Evolutionary conservation across 768 basidiomycete genomes (phyloP), one percentile per base, ranked within the genome.

Genomic region (Thelephora ganbajun): DNA sequence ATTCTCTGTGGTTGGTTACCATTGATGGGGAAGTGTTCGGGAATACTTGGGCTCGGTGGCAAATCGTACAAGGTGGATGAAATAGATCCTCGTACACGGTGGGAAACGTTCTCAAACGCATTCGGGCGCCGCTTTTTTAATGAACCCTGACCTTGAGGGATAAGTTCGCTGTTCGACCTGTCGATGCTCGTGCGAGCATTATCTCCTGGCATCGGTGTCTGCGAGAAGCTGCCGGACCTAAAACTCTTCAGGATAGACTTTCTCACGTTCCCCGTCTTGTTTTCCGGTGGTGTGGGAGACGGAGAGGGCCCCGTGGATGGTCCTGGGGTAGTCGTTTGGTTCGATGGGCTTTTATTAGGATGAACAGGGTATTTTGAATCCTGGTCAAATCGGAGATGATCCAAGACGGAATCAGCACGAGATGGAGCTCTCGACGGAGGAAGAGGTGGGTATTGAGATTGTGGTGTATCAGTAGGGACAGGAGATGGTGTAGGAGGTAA

Each of bases 351-450:
- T n/a, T 52, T 51, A 9, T 51, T 47, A 36, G 69, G 69, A 33
- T 51, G 64, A 39, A 57, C 54, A 36, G 83, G 77, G 61, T 83
- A 83, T 19, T 76, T 78, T 1, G 79, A 75, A 52, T 87, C 81
- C 54, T 83, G 83, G 60, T 89, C 79, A 62, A 83, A 82, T 44
- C 75, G 72, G 48, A 84, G 66, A 16, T 71, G 69, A 52, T 74
- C 74, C 36, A 71, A 51, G 23, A 61, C 56, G 2, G 61, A 52
- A 50, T 57, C 60, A 30, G 57, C 56, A 51, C 46, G 22, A 67
- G 62, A 43, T 58, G 37, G 33, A 35, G 23, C 19, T 14, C 18
- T 42, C 14, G 43, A 34, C 18, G 57, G 51, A 39, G 2, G 45
- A 45, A 20, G 43, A 47, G 18, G 48, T 23, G n/a, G 48, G 19